phyloP scores from a whole-genome alignment of 352 stramenopile genomes.

The Globisporangium middletonii region DNA sequence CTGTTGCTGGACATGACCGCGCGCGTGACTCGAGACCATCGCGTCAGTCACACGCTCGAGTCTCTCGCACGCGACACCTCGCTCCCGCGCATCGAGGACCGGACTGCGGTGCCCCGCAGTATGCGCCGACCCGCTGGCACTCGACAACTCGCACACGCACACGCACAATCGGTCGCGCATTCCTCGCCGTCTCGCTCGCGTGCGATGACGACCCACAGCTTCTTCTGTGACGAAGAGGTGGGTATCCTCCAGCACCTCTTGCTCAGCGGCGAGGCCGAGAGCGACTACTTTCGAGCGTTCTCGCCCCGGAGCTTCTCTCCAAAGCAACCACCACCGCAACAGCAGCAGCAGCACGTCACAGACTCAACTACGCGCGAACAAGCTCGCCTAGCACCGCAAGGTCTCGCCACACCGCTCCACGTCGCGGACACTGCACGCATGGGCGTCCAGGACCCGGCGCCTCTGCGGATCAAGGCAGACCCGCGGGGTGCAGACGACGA shows the following conservation, averaged over 20 bases:
- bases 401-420: constrained; percentile 1
- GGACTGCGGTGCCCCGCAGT: background rate
- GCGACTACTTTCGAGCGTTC: constrained; percentile 4
- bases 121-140: background rate
- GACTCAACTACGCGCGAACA: background rate
- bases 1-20: background rate
- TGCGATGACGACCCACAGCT: constrained; percentile 2
- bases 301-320: constrained; percentile 2
- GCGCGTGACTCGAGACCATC: background rate
- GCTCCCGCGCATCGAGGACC: too few relatives aligned
- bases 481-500: too few relatives aligned
- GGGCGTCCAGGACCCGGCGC: background rate
- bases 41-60: background rate
- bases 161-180: background rate
- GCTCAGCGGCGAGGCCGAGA: constrained; percentile 2
- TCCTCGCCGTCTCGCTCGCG: background rate
- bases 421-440: constrained; percentile 1
- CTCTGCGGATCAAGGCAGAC: too few relatives aligned
- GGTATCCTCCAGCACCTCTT: constrained; percentile 10
- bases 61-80: background rate
- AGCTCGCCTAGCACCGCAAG: background rate
- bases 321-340: background rate
- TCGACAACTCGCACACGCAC: background rate
- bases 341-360: background rate
- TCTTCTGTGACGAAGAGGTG: constrained; percentile 13